Evolutionary conservation across 306 rosid genomes (phyloP).

Genomic region (Dalbergia cultrata): DNA sequence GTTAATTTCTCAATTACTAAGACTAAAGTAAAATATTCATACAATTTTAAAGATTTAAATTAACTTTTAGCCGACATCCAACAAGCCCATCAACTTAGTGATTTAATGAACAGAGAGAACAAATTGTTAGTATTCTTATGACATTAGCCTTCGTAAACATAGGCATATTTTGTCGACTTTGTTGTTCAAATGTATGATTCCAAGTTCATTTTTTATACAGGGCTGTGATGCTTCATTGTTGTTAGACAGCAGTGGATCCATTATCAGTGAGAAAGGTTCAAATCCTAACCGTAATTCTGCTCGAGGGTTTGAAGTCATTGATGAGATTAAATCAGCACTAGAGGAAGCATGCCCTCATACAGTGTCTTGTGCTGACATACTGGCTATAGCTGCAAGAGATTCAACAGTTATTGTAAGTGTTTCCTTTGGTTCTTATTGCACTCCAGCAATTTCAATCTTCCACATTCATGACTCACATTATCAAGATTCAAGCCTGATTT

Average conservation of each 20-base stretch:
- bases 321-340: constrained; percentile 76
- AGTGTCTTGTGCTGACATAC: constrained; percentile 92
- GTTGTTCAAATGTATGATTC: constrained; percentile 5
- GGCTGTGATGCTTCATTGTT: constrained; percentile 93
- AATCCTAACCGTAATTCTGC: constrained; percentile 83
- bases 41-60: too few relatives aligned
- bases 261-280: constrained; percentile 76
- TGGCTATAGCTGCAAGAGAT: constrained; percentile 89
- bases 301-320: constrained; percentile 80
- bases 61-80: too few relatives aligned
- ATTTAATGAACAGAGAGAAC: too few relatives aligned
- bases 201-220: constrained; percentile 51
- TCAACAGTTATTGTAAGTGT: constrained; percentile 77
- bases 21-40: too few relatives aligned
- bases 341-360: constrained; percentile 81
- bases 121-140: constrained; percentile 1
- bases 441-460: neutral
- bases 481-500: constrained; percentile 6
- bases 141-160: neutral
- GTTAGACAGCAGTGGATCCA: constrained; percentile 70
- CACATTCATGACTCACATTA: neutral
- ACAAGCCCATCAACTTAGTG: too few relatives aligned
- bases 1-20: too few relatives aligned
- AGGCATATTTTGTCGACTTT: neutral
- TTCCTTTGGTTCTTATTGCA: constrained; percentile 1